Conservation (phyloP, 2,329 filamentous ascomycete genomes). For the Stemphylium vesicarium region DNA sequence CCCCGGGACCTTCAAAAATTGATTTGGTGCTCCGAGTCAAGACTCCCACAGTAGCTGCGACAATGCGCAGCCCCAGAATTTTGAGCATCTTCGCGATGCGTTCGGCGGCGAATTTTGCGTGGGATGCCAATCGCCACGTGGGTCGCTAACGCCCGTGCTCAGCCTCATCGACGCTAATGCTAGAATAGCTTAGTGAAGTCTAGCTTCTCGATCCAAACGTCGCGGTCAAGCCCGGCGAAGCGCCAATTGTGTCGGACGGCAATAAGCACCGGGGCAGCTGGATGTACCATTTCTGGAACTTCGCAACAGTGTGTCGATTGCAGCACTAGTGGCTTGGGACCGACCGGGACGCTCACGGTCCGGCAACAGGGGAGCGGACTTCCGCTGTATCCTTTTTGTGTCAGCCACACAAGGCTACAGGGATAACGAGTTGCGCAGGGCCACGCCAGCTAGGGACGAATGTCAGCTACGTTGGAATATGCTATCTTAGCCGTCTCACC, state of each 20-base stretch:
- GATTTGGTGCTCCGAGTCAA: too few species aligned
- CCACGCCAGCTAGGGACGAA: too few species aligned
- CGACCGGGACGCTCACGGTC: neutral
- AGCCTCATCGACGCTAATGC: slow-evolving; percentile 13
- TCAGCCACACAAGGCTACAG: neutral
- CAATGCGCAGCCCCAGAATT: neutral
- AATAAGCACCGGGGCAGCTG: slow-evolving; percentile 12
- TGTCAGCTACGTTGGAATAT: too few species aligned
- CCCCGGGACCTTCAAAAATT: neutral
- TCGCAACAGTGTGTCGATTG: slow-evolving; percentile 18
- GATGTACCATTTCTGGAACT: slow-evolving; percentile 25
- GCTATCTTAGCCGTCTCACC: too few species aligned
- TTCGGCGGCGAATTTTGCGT: slow-evolving; percentile 2
- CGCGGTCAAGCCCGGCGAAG: slow-evolving; percentile 7
- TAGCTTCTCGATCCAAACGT: slow-evolving; percentile 1
- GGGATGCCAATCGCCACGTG: slow-evolving; percentile 19
- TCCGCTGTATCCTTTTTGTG: neutral
- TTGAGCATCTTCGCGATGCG: neutral
- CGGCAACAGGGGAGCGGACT: neutral
- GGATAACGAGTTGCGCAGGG: neutral
- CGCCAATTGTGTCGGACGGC: slow-evolving; percentile 1
- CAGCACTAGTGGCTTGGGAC: slow-evolving; percentile 33
- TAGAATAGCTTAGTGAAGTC: neutral
- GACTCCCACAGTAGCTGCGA: too few species aligned
- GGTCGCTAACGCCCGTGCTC: slow-evolving; percentile 3